Evolutionary conservation across 169 alveolate species (phyloP), one percentile per base, ranked within the genome.

Genomic region (Plasmodium knowlesi): DNA sequence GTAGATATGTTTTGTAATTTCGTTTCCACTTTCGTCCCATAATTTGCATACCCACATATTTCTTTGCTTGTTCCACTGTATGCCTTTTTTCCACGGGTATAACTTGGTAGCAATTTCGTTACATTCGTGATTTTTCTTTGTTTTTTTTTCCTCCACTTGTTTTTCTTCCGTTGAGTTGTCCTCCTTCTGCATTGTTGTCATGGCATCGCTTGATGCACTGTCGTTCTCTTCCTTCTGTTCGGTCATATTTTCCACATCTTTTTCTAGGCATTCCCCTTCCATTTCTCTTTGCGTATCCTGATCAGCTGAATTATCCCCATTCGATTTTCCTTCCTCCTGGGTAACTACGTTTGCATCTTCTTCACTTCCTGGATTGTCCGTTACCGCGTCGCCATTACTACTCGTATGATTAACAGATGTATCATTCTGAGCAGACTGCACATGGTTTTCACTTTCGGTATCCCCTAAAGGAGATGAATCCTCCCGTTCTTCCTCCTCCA

Each of bases 41-140:
- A 72, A 46, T 22, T 80, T 81, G 46, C 95, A 91, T 39, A 54
- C 72, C 95, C 95, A 91, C 84, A 81, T 91, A 19, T 91, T 91
- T 82, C 61, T 91, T n/a, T 16, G 25, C 9, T 71, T 34, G 54
- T 91, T 53, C 95, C 95, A 91, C 57, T 91, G 81, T 46, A 91
- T 91, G 9, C 92, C 92, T 91, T 82, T 82, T 73, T 91, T 91
- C 95, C 95, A 91, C 16, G 95, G 95, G 41, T 61, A 32, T 25
- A 91, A 82, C 67, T 19, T 71, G 8, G 71, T 46, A 19, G 95
- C 95, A 19, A 82, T 41, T 22, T 91, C 83, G 54, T 91, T 82
- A 9, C 73, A 81, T 22, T 91, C 95, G 43, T 5, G 30, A 5
- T 16, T 70, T 30, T 83, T 1, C 22, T 83, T 78, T 32, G 83